These are phyloP conservation scores for Globisporangium canariense DNA, from an alignment of 352 stramenopile species.

Conservation along the genomic window DNA sequence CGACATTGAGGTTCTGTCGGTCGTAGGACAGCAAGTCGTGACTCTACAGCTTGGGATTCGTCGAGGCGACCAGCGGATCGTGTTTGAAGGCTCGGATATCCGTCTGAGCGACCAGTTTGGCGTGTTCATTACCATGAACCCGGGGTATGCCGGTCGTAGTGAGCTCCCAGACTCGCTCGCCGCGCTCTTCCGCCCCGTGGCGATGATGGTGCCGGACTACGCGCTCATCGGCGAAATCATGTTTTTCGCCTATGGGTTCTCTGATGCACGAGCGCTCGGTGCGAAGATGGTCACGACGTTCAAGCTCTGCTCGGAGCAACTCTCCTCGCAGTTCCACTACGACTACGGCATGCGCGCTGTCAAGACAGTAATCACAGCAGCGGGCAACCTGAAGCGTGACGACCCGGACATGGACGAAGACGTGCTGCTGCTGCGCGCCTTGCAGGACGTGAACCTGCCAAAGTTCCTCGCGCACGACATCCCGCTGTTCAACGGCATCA, in stretches of 20 bases:
- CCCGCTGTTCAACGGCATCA: constrained; percentile 94
- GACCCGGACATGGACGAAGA: constrained; percentile 93
- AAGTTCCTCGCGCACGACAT: constrained; percentile 96
- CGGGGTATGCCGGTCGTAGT: constrained; percentile 81
- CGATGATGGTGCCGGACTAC: constrained; percentile 92
- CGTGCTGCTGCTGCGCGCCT: constrained; percentile 88
- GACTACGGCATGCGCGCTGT: constrained; percentile 91
- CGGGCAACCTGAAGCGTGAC: constrained; percentile 88
- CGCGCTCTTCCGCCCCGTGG: constrained; percentile 83
- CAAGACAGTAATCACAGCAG: constrained; percentile 88
- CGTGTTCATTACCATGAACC: constrained; percentile 92
- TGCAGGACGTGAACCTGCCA: constrained; percentile 95
- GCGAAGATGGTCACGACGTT: constrained; percentile 89
- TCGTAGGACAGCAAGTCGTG: constrained; percentile 90
- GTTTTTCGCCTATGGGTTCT: constrained; percentile 88
- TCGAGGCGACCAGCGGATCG: constrained; percentile 76
- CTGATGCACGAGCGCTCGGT: constrained; percentile 43
- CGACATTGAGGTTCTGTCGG: constrained; percentile 85
- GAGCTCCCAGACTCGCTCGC: constrained; percentile 86
- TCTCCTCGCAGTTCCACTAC: constrained; percentile 89
- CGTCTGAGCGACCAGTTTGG: constrained; percentile 90
- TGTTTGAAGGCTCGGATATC: constrained; percentile 96
- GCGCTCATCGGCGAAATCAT: constrained; percentile 89
- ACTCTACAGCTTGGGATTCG: constrained; percentile 89
- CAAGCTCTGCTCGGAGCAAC: constrained; percentile 87